Base-by-base conservation (phyloP, 176 grass and related monocot genomes). In the Oryza brachyantha region DNA sequence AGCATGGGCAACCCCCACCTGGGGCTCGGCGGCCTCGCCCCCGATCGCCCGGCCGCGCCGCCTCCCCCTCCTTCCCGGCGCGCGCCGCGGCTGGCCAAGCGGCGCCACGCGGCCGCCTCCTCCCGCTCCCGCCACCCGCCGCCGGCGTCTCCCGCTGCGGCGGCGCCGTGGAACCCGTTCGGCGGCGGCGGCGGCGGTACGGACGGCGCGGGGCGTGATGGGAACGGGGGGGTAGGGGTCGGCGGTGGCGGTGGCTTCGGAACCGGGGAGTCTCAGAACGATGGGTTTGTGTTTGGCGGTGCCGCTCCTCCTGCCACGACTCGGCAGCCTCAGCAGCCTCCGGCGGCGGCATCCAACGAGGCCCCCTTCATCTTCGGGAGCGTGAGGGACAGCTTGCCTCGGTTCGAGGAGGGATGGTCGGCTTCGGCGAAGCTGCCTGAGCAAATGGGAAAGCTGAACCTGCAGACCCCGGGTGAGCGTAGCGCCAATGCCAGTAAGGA, bases 371-470 rank as follows among this genome's bases (percentile, higher is more conserved):
- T 84, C 50, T 78, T 91, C 46, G 80, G 29, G 73, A 87, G 76
- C 31, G 58, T 76, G 72, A 91, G 84, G 69, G 75, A 77, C 37
- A 69, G 75, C 79, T 65, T 90, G 77, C 61, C 73, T 68, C 73
- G 24, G 28, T 94, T 82, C 38, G 73, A 92, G 0, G 67, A 68
- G 61, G 75, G 73, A n/a, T 38, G 35, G 10, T 39, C 76, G 0
- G 48, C 80, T 34, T 46, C 88, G 7, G 77, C 70, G 10, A 76
- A 50, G 35, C 82, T 92, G 29, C 79, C 79, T 6, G 80, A 90
- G 58, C 70, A 84, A 54, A 89, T 90, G 81, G 72, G 66, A 13
- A 97, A 89, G 36, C 66, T 93, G 57, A 91, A 90, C 46, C 81
- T 97, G 73, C 62, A 43, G 10, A 81, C 40, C 55, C 37, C 60